Conservation (phyloP, 306 rosid genomes). For the Prunus davidiana region DNA sequence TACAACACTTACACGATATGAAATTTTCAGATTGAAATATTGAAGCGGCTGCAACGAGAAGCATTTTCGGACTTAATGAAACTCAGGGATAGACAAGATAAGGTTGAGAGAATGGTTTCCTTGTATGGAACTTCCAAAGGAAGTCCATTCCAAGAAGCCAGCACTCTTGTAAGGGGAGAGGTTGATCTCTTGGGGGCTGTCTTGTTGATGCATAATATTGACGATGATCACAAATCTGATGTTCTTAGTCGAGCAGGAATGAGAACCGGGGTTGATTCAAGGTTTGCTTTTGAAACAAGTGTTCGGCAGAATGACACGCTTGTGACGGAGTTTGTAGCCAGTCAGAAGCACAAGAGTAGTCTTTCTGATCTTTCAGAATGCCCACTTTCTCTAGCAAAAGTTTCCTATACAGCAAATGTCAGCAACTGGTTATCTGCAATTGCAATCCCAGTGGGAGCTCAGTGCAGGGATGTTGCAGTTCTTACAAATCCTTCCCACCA, state of each 20-base stretch:
- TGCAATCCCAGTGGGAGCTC: constrained; percentile 78
- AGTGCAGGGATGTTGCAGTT: constrained; percentile 67
- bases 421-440: constrained; percentile 64
- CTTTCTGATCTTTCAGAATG: constrained; percentile 33
- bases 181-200: constrained; percentile 69
- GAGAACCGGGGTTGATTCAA: constrained; percentile 61
- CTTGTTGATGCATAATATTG: constrained; percentile 30
- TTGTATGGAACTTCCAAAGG: constrained; percentile 60
- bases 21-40: constrained; percentile 65
- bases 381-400: constrained; percentile 67
- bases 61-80: constrained; percentile 84
- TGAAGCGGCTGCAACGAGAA: constrained; percentile 88
- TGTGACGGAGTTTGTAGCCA: constrained; percentile 64
- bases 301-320: constrained; percentile 50
- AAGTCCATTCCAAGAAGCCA: constrained; percentile 67
- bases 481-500: constrained; percentile 50
- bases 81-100: constrained; percentile 89
- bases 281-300: constrained; percentile 68
- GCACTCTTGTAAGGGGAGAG: constrained; percentile 62
- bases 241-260: constrained; percentile 50
- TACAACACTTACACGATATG: constrained; percentile 11
- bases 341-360: constrained; percentile 37
- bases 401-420: constrained; percentile 44
- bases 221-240: constrained; percentile 39
- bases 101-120: constrained; percentile 68